Conservation (phyloP, 768 basidiomycete species). For the Rhizopogon sp. region DNA sequence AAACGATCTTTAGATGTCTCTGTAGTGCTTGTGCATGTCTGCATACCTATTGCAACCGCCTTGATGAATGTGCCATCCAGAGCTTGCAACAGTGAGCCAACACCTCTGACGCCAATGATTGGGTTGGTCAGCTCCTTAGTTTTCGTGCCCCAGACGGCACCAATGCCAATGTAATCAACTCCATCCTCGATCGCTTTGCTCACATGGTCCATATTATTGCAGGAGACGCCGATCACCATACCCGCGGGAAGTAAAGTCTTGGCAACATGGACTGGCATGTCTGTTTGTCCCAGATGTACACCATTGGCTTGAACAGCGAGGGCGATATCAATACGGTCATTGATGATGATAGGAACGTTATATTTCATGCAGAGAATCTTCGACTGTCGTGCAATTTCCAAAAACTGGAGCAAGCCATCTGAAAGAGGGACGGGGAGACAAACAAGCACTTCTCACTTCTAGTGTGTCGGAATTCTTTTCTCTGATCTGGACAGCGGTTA, state of each 20-base stretch:
- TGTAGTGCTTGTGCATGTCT: not conserved
- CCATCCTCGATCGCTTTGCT: constrained; percentile 53
- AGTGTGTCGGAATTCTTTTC: constrained; percentile 82
- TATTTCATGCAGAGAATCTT: constrained; percentile 73
- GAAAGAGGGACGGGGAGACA: not conserved
- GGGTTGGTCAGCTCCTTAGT: constrained; percentile 71
- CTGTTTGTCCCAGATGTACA: constrained; percentile 86
- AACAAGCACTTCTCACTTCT: constrained; percentile 47
- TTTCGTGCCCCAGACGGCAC: constrained; percentile 74
- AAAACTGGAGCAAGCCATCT: constrained; percentile 47
- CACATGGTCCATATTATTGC: constrained; percentile 64
- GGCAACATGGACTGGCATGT: constrained; percentile 69
- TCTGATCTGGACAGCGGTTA: constrained; percentile 84
- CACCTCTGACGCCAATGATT: constrained; percentile 66
- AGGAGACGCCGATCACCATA: constrained; percentile 77
- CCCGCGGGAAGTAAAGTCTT: constrained; percentile 62
- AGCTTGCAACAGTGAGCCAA: constrained; percentile 59
- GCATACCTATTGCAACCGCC: constrained; percentile 82
- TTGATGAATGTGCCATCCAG: constrained; percentile 61
- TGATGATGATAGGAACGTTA: constrained; percentile 80
- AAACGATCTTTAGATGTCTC: not conserved
- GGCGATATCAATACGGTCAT: constrained; percentile 85
- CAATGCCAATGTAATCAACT: constrained; percentile 86
- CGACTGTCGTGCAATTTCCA: constrained; percentile 63
- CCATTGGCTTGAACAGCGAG: constrained; percentile 73